Base-by-base conservation (phyloP, 164 flowering plant species). In the Litsea cubeba region DNA sequence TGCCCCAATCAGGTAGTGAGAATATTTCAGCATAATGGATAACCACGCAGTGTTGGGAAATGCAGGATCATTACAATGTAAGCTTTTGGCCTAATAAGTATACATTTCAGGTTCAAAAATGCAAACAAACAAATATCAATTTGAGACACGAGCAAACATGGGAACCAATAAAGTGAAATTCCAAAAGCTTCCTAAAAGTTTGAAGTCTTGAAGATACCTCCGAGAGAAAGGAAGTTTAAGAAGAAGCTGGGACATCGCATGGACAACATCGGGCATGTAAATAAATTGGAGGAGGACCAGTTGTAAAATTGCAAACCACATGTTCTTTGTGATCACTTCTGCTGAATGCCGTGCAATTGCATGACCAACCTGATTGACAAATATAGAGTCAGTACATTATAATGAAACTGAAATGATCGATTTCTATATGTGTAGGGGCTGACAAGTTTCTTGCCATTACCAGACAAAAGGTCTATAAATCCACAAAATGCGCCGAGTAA, bases 321-420 rank as follows among this genome's bases (percentile, higher is more conserved):
- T 65, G 73, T 92, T 91, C 81, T 87, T 92, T 46, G 98, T 90
- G 25, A 94, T 84, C 62, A 76, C 75, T 75, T 94, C 98, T 0
- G 97, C 97, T 12, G 79, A 75, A 76, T 94, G 97, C 62, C 98
- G 82, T 28, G 97, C 98, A 72, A 94, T 87, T 65, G 88, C 94
- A 84, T 94, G 98, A 1, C 76, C 97, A 75, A 94, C 91, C 98
- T 94, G 79, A 68, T 77, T 30, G 24, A 46, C 65, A 70, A 50
- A 50, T 71, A 10, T 24, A 51, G 74, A 30, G n/a, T 35, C 50
- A 60, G 26, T 15, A 63, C 12, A 15, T 26, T 50, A 25, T 17
- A 35, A 62, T 46, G 17, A 49, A 72, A 62, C 57, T 8, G 35
- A 62, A 46, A 46, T 20, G 32, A 40, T 12, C 26, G 40, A 28